A percentile compares a stretch with the other conserved stretches of the same genome.
These are phyloP conservation scores for Trichoderma breve DNA, from an alignment of 2,329 filamentous ascomycete species.

Conservation along the genomic window DNA sequence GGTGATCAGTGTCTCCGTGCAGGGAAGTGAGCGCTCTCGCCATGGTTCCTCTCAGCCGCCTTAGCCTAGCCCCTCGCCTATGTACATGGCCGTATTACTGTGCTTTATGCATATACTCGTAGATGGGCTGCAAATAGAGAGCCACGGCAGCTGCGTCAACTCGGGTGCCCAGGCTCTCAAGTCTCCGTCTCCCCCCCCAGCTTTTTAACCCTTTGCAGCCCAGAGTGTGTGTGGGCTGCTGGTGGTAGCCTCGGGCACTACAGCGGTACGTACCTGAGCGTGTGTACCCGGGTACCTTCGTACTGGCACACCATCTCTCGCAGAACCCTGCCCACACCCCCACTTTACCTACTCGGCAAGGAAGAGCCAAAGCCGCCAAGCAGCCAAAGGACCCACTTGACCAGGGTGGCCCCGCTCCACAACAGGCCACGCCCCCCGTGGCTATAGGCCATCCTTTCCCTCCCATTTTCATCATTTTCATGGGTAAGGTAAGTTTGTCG, in stretches of 20 bases:
- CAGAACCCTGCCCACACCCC: not conserved
- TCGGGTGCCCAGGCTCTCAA: not conserved
- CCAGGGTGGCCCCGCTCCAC: slow-evolving; percentile 29
- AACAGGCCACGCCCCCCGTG: slow-evolving; percentile 30
- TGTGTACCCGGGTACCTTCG: not conserved
- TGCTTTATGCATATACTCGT: not conserved
- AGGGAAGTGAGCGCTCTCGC: not conserved
- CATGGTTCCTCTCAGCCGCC: slow-evolving; percentile 8
- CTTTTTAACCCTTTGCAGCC: slow-evolving; percentile 8
- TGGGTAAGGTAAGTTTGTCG: slow-evolving; percentile 45
- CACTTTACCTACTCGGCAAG: slow-evolving; percentile 7
- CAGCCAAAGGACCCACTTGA: slow-evolving; percentile 1
- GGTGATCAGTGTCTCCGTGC: not conserved
- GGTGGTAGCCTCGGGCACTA: slow-evolving; percentile 12
- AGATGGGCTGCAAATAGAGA: not conserved
- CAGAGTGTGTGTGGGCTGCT: slow-evolving; percentile 12
- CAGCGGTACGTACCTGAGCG: not conserved
- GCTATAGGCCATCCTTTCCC: slow-evolving; percentile 36
- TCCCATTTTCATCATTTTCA: slow-evolving; percentile 39
- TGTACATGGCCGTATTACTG: not conserved
- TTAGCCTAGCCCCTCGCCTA: not conserved
- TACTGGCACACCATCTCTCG: not conserved
- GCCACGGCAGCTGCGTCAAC: slow-evolving; percentile 2
- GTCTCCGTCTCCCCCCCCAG: not conserved
- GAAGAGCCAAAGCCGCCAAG: slow-evolving; percentile 12